phyloP scores from a whole-genome alignment of 2,329 filamentous ascomycete genomes.

The Aspergillus sp. region DNA sequence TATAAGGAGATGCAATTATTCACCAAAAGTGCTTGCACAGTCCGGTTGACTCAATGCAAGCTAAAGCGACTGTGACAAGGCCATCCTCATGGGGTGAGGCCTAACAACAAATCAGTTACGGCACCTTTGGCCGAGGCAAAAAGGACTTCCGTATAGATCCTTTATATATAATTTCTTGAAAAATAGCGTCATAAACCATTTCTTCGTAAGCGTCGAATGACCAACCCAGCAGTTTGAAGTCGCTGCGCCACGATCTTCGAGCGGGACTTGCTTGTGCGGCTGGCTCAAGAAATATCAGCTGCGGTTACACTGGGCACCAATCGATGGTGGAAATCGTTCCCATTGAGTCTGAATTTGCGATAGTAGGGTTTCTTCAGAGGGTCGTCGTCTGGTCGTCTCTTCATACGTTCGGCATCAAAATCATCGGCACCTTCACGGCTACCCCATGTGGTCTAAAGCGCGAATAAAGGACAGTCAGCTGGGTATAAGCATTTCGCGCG shows the following conservation, averaged over 20 bases:
- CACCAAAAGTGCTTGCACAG: slow-evolving; percentile 4
- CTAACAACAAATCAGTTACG: neutral
- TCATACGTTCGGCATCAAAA: slow-evolving; percentile 72
- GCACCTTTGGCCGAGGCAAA: neutral
- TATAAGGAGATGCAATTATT: neutral
- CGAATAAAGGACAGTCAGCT: slow-evolving; percentile 2
- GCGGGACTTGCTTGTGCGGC: neutral
- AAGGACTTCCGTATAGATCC: neutral
- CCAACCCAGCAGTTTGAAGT: neutral
- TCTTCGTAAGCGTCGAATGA: slow-evolving; percentile 8
- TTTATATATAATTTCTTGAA: neutral
- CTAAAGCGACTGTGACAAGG: neutral
- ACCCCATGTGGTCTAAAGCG: slow-evolving; percentile 82
- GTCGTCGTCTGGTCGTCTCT: slow-evolving; percentile 38
- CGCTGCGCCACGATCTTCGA: neutral
- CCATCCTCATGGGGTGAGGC: slow-evolving; percentile 1
- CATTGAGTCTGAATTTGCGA: slow-evolving; percentile 31
- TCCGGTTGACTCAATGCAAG: slow-evolving; percentile 3
- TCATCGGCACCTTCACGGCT: slow-evolving; percentile 88
- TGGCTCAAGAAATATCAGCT: neutral
- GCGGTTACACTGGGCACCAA: neutral
- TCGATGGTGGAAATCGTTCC: slow-evolving; percentile 7
- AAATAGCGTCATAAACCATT: slow-evolving; percentile 8
- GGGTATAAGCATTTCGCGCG: neutral
- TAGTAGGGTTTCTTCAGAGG: slow-evolving; percentile 35